Evolutionary conservation across 208 protist genomes (phyloP).

Genomic region (Acanthamoeba castellanii): DNA sequence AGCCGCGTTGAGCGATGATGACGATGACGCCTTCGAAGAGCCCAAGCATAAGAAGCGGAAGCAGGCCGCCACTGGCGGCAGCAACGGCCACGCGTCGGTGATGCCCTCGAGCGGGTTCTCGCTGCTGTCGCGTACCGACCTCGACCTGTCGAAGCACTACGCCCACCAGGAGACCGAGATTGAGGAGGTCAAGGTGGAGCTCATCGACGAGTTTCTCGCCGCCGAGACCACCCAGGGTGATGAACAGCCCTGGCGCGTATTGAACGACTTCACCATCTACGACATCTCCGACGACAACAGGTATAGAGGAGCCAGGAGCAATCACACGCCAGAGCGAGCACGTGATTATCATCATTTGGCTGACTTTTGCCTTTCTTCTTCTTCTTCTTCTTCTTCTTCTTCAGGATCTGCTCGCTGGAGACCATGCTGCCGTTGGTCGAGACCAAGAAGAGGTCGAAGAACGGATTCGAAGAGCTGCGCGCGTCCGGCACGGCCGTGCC

Average conservation of each 20-base stretch:
- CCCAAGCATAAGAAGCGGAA: not conserved
- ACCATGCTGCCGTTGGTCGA: not conserved
- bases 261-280: slow-evolving; percentile 60
- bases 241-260: slow-evolving; percentile 11
- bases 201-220: slow-evolving; percentile 16
- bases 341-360: not conserved
- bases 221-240: not conserved
- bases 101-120: slow-evolving; percentile 36
- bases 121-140: slow-evolving; percentile 26
- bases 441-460: not conserved
- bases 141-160: slow-evolving; percentile 35
- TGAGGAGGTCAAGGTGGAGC: slow-evolving; percentile 20
- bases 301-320: not conserved
- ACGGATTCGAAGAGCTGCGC: not conserved
- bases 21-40: slow-evolving; percentile 6
- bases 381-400: not conserved
- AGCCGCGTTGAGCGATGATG: not conserved
- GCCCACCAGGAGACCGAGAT: slow-evolving; percentile 22
- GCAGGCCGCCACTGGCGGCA: not conserved
- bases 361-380: too few species aligned
- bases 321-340: too few species aligned
- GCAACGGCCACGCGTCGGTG: not conserved
- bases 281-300: slow-evolving; percentile 47
- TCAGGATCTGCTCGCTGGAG: slow-evolving; percentile 20
- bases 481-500: slow-evolving; percentile 38